Conservation (phyloP, 352 stramenopile species). For the Pythium oligandrum region DNA sequence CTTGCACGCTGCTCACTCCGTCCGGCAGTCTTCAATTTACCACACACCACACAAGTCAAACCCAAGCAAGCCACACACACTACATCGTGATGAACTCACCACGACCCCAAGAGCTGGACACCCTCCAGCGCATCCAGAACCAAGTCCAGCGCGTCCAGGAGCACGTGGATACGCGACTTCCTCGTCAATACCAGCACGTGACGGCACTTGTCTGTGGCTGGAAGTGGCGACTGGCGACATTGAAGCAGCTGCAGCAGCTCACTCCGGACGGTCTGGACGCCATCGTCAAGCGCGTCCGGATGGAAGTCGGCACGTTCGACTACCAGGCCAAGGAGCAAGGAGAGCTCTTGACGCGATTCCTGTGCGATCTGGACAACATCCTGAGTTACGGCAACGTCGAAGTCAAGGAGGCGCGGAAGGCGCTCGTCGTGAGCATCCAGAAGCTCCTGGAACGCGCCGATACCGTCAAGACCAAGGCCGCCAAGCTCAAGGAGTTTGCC, state of each 20-base stretch:
- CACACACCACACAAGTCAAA: constrained; percentile 5
- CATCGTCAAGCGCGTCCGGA: constrained; percentile 33
- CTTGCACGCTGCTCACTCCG: too few relatives aligned
- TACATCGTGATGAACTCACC: constrained; percentile 9
- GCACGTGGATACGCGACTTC: constrained; percentile 26
- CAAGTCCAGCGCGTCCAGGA: constrained; percentile 46
- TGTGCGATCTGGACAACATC: constrained; percentile 58
- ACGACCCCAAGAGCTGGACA: constrained; percentile 19
- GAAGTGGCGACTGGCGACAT: constrained; percentile 43
- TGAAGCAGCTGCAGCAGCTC: constrained; percentile 2
- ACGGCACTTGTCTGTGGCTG: constrained; percentile 25
- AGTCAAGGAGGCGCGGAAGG: constrained; percentile 50
- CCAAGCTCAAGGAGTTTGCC: constrained; percentile 39
- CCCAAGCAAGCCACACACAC: constrained; percentile 1
- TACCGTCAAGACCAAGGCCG: constrained; percentile 32
- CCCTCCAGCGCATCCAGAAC: constrained; percentile 34
- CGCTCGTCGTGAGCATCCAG: constrained; percentile 45
- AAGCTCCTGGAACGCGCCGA: constrained; percentile 37
- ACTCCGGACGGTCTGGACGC: constrained; percentile 10
- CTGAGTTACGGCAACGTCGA: constrained; percentile 47
- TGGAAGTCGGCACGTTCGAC: constrained; percentile 53
- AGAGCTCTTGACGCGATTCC: constrained; percentile 50
- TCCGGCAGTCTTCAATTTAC: constrained; percentile 6
- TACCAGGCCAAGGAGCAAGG: constrained; percentile 53
- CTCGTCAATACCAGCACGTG: constrained; percentile 27